These are phyloP conservation scores for Bidens hawaiensis DNA, from an alignment of 140 eudicot genomes.

Conservation along the genomic window DNA sequence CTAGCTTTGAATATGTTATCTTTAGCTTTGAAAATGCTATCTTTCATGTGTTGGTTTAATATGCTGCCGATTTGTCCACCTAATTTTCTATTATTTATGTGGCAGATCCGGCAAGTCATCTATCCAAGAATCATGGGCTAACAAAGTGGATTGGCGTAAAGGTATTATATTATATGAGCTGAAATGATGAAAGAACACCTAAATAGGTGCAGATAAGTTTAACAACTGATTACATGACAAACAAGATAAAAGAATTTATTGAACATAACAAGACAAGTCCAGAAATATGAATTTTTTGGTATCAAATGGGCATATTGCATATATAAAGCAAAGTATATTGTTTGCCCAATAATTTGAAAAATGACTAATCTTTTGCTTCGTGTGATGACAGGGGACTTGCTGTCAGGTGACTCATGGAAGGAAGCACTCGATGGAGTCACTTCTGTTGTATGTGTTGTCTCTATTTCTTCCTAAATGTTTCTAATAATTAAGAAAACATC, in stretches of 20 bases:
- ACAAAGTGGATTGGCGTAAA: slow-evolving; percentile 73
- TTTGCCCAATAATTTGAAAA: background rate
- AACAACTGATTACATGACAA: background rate
- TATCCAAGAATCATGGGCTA: slow-evolving; percentile 80
- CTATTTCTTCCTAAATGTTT: background rate
- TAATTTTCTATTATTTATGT: slow-evolving; percentile 4
- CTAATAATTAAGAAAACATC: background rate
- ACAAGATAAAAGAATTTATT: background rate
- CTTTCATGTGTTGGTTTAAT: background rate
- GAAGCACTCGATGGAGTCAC: slow-evolving; percentile 89
- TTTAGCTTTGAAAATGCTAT: background rate
- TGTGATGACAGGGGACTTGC: slow-evolving; percentile 58
- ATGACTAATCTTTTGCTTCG: slow-evolving; percentile 7
- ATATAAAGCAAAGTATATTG: background rate
- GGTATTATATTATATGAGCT: slow-evolving; percentile 35
- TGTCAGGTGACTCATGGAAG: slow-evolving; percentile 78
- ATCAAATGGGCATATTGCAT: background rate
- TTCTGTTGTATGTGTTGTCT: slow-evolving; percentile 61
- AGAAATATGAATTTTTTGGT: background rate
- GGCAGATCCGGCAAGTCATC: slow-evolving; percentile 85
- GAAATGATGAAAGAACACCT: background rate
- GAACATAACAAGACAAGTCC: background rate
- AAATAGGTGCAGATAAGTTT: background rate
- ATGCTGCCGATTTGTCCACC: slow-evolving; percentile 3
- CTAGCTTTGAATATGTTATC: too few relatives aligned